Base-by-base conservation (phyloP, 768 basidiomycete species). In the Chalciporus chontae region DNA sequence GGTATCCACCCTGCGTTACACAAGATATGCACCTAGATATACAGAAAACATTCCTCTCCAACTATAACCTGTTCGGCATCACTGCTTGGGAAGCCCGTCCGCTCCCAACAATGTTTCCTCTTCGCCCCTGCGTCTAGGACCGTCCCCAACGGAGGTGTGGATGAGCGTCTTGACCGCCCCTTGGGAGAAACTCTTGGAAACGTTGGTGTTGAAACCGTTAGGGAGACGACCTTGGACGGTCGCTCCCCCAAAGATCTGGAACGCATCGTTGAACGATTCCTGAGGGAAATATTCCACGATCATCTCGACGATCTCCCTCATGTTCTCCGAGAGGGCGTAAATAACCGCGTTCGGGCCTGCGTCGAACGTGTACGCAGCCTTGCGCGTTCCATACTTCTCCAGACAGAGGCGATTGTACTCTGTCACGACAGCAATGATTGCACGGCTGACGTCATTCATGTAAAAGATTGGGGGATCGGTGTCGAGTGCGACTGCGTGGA, bases 331-430 rank as follows among this genome's bases (percentile, higher is more conserved):
- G 4, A 80, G 78, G 0, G 93, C 81, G 71, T 98, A 99, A 62
- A 99, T 92, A 66, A 99, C 96, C 2, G 94, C 94, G 70, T 99
- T 99, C 13, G 96, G 96, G 27, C 96, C 96, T 0, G 96, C 96
- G 62, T 99, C 96, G 65, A 88, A 98, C n/a, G 96, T 99, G 71
- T 99, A 99, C 37, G 95, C 96, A 0, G 94, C 96, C 62, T 89
- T 84, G 67, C 82, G 73, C 45, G 80, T 79, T 2, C 75, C 73
- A 40, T 68, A 80, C 65, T 52, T 70, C 50, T 73, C 83, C 31
- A 86, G 69, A 2, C 82, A 75, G 18, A 90, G 75, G 17, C 94
- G 82, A 72, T 99, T 99, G 74, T 93, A 84, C 71, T 98, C 96
- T 37, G 88, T 86, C 57, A 99, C 77, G 62, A 97, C 70, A 6